Conservation (phyloP, 2,329 filamentous ascomycete genomes). For the Colletotrichum incanum region DNA sequence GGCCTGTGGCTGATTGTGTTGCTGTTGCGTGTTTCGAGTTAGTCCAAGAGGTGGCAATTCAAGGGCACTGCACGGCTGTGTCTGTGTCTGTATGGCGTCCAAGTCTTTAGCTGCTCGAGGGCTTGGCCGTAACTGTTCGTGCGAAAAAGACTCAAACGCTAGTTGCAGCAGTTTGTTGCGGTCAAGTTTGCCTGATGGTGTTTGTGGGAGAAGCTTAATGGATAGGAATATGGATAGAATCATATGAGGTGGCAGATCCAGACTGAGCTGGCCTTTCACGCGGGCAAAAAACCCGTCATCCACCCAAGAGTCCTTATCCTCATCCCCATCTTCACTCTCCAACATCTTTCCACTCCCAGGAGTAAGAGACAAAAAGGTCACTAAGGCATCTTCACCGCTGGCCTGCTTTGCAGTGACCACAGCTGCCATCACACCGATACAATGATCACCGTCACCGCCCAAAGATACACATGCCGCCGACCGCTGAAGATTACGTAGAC, state of each 20-base stretch:
- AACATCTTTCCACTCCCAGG: not conserved
- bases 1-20: not conserved
- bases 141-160: not conserved
- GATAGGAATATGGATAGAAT: not conserved
- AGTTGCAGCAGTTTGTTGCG: not conserved
- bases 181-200: conserved; percentile 8
- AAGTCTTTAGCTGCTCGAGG: not conserved
- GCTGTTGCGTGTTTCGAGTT: not conserved
- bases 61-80: no score
- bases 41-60: no score
- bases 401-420: not conserved
- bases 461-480: no score
- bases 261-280: not conserved
- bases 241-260: conserved; percentile 8
- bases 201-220: not conserved
- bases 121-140: no score
- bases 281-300: not conserved
- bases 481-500: no score
- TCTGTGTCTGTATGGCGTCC: not conserved
- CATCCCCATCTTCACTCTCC: not conserved
- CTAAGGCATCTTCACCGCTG: not conserved
- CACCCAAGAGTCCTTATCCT: not conserved
- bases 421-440: not conserved
- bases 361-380: not conserved
- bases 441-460: no score